Base-by-base conservation (phyloP, 2,329 filamentous ascomycete species). In the Fusarium xyrophilum region DNA sequence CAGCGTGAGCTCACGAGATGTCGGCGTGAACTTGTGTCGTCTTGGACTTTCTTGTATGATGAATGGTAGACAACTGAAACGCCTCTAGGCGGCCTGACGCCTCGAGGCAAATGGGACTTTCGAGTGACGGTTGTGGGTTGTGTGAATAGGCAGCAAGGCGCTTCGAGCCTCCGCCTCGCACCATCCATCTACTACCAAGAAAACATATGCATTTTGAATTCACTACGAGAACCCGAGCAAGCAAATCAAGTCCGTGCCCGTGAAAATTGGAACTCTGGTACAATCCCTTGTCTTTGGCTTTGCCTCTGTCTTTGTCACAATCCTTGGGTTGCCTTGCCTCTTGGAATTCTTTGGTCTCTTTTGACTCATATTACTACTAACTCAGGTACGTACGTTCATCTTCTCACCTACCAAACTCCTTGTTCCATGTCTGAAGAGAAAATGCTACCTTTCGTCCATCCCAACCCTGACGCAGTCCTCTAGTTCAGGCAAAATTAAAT, bases 101-200 rank as follows among this genome's bases (percentile, higher is more conserved):
- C 32, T 44, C 27, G 25, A 43, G 40, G 39, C 60, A 40, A 42
- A 47, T 30, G 36, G 46, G 21, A 55, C 62, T 59, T 69, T 42
- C 19, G 44, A 50, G 23, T 51, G 21, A 14, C 25, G 17, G 12
- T 57, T 48, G 63, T 53, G 67, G 67, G 39, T 56, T 69, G 54
- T 69, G 54, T 52, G 38, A 56, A 70, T 53, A 69, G 67, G 67
- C 67, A 69, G 67, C 67, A 69, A 68, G 67, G 67, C 67, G 57
- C 55, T 66, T 69, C 48, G 25, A 56, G 63, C 56, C 53, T 64
- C 66, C 47, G 66, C 66, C 66, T 67, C 65, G 43, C 43, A 32
- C 46, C 46, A 47, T 44, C 46, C 46, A 47, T 44, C 57, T 43
- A 10, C 27, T 23, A 40, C 36, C 28, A 54, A 21, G 21, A 54